Evolutionary conservation across 208 protist species (phyloP).

Genomic region (Acanthamoeba culbertsoni): DNA sequence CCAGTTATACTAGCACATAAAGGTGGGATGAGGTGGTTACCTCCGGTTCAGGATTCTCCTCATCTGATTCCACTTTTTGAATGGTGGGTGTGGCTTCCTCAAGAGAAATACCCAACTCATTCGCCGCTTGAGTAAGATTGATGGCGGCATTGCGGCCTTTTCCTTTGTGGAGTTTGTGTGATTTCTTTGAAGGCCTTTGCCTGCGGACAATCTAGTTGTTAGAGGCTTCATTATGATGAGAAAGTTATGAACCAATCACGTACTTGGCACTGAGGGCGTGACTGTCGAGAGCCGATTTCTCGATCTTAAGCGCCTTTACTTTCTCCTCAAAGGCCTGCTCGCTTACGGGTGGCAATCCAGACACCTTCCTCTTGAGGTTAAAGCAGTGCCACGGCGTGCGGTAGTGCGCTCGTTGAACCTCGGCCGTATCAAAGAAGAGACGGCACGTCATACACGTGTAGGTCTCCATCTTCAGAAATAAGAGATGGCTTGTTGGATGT

Average conservation of each 20-base stretch:
- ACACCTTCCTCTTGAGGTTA: conserved; percentile 79
- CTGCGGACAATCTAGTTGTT: background rate
- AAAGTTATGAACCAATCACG: background rate
- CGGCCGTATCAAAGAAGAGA: conserved; percentile 58
- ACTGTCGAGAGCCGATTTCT: background rate
- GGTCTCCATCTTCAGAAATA: background rate
- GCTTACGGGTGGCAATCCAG: conserved; percentile 68
- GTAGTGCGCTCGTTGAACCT: conserved; percentile 74
- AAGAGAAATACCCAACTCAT: background rate
- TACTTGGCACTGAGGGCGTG: background rate
- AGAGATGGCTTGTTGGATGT: background rate
- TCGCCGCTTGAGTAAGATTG: background rate
- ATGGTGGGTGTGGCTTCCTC: background rate
- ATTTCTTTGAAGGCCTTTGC: background rate
- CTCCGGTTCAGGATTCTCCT: background rate
- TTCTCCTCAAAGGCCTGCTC: conserved; percentile 57
- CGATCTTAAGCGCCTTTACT: background rate
- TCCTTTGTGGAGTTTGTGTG: background rate
- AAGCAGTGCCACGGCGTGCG: conserved; percentile 74
- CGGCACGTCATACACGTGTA: conserved; percentile 73
- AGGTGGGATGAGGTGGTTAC: background rate
- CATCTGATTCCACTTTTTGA: background rate
- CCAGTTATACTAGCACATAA: background rate
- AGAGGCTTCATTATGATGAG: background rate
- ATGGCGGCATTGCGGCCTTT: background rate